These are phyloP conservation scores for Dalbergia oliveri DNA, from an alignment of 306 rosid genomes.

Conservation along the genomic window DNA sequence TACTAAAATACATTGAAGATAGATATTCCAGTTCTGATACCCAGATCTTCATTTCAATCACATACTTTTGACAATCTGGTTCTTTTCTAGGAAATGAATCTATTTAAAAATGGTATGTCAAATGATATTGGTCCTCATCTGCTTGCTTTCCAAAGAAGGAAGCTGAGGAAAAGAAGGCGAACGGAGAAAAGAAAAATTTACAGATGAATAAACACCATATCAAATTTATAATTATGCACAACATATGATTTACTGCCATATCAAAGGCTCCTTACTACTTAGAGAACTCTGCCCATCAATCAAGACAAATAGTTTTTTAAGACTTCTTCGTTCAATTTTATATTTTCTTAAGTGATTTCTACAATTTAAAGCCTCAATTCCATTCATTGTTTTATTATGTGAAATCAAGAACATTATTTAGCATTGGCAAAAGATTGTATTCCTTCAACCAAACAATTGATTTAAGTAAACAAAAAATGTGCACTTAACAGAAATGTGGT, in stretches of 20 bases:
- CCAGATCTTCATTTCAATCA: not conserved
- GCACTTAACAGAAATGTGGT: not conserved
- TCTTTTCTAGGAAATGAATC: too few relatives aligned
- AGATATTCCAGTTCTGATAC: not conserved
- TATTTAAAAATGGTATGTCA: too few relatives aligned
- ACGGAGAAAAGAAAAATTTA: too few relatives aligned
- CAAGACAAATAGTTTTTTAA: not conserved
- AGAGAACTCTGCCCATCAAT: too few relatives aligned
- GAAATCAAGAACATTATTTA: slow-evolving; percentile 20
- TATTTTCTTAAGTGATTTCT: not conserved
- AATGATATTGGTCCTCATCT: too few relatives aligned
- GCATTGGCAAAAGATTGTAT: slow-evolving; percentile 10
- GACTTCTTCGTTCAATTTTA: not conserved
- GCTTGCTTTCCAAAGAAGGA: too few relatives aligned
- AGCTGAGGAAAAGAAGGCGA: too few relatives aligned
- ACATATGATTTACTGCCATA: too few relatives aligned
- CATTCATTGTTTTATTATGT: not conserved
- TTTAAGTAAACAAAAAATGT: not conserved
- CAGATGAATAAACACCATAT: too few relatives aligned
- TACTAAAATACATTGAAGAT: not conserved
- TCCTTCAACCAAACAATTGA: slow-evolving; percentile 25
- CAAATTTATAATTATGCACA: too few relatives aligned
- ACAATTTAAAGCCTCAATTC: slow-evolving; percentile 17
- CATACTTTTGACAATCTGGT: too few relatives aligned
- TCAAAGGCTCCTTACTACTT: too few relatives aligned